These are phyloP conservation scores for Penicillium sumatraense DNA, from an alignment of 2,329 filamentous ascomycete genomes.

Conservation along the genomic window DNA sequence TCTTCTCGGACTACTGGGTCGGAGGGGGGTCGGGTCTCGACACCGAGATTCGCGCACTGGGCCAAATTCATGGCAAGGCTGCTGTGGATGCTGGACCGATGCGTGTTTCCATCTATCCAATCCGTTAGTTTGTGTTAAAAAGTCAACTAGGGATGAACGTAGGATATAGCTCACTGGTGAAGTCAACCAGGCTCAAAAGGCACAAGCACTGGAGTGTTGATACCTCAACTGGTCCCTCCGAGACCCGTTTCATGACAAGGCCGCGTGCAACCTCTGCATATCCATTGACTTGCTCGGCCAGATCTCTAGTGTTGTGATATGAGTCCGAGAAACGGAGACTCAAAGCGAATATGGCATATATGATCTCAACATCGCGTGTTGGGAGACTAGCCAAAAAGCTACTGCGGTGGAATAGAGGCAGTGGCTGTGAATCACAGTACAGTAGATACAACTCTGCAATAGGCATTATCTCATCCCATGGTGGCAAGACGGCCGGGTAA, in stretches of 20 bases:
- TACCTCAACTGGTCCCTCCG: slow-evolving; percentile 46
- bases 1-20: slow-evolving; percentile 34
- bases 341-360: slow-evolving; percentile 47
- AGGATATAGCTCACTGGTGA: slow-evolving; percentile 41
- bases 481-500: slow-evolving; percentile 37
- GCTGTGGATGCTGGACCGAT: slow-evolving; percentile 50
- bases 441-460: slow-evolving; percentile 51
- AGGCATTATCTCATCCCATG: slow-evolving; percentile 44
- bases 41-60: slow-evolving; percentile 50
- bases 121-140: neutral
- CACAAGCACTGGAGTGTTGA: slow-evolving; percentile 50
- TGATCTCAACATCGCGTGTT: slow-evolving; percentile 42
- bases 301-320: slow-evolving; percentile 25
- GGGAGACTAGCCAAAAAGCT: slow-evolving; percentile 47
- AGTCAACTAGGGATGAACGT: neutral
- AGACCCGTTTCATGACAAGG: slow-evolving; percentile 45
- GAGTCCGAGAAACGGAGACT: slow-evolving; percentile 47
- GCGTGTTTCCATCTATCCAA: slow-evolving; percentile 49
- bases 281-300: slow-evolving; percentile 35
- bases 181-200: slow-evolving; percentile 47
- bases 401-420: slow-evolving; percentile 51
- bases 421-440: slow-evolving; percentile 57
- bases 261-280: slow-evolving; percentile 44
- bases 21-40: slow-evolving; percentile 33
- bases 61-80: slow-evolving; percentile 53